These are phyloP conservation scores for Cytauxzoon felis DNA, from an alignment of 169 alveolate genomes.

Conservation along the genomic window DNA sequence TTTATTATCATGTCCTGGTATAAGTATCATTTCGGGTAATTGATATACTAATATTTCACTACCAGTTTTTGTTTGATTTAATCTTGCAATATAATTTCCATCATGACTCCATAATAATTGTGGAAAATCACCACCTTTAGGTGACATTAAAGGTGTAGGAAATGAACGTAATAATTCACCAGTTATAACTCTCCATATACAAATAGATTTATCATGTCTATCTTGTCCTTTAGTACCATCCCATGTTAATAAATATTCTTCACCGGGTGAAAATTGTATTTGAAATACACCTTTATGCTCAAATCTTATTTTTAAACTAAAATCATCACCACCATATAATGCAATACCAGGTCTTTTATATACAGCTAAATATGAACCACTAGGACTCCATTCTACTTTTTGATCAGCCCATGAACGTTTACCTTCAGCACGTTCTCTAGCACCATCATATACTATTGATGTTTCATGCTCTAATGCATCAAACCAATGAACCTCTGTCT, in stretches of 20 bases:
- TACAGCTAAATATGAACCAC: conserved; percentile 85
- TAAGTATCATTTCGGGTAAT: conserved; percentile 75
- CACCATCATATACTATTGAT: conserved; percentile 77
- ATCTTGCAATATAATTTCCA: conserved; percentile 81
- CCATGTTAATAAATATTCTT: conserved; percentile 85
- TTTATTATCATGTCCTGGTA: conserved; percentile 73
- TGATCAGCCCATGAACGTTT: conserved; percentile 83
- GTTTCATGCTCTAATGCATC: conserved; percentile 85
- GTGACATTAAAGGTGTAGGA: conserved; percentile 74
- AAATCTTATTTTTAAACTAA: conserved; percentile 78
- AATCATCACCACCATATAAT: conserved; percentile 83
- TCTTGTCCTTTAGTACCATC: conserved; percentile 83
- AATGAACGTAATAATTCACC: conserved; percentile 77
- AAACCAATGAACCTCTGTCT: conserved; percentile 84
- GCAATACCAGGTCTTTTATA: conserved; percentile 87
- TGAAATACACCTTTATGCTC: conserved; percentile 85
- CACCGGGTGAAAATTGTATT: conserved; percentile 83
- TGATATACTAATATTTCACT: conserved; percentile 66
- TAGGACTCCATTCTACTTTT: conserved; percentile 87
- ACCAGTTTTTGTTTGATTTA: conserved; percentile 60
- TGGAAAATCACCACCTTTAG: conserved; percentile 75
- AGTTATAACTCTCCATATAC: conserved; percentile 84
- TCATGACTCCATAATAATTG: conserved; percentile 82
- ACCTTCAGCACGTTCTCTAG: conserved; percentile 81
- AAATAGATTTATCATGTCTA: conserved; percentile 78